These are phyloP conservation scores for Phaeolepiota aurea DNA, from an alignment of 768 basidiomycete species.

Conservation along the genomic window DNA sequence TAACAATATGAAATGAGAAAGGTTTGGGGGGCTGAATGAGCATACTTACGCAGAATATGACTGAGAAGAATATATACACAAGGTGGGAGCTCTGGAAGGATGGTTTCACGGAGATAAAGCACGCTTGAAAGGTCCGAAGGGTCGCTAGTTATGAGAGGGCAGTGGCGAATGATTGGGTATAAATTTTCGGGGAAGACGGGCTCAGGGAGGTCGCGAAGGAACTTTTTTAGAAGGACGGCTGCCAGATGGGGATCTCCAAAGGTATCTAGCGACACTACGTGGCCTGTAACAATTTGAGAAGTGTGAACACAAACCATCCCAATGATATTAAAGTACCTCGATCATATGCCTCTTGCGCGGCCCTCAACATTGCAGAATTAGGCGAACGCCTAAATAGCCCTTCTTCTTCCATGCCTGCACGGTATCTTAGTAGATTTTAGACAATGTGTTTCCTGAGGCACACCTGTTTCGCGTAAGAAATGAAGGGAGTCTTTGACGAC, in stretches of 20 bases:
- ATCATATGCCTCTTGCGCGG: constrained; percentile 81
- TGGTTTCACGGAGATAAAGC: constrained; percentile 56
- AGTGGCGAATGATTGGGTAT: constrained; percentile 58
- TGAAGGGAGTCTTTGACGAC: constrained; percentile 71
- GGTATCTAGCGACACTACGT: constrained; percentile 69
- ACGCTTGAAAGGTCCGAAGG: constrained; percentile 49
- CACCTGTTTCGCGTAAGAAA: constrained; percentile 57
- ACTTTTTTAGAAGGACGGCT: constrained; percentile 82
- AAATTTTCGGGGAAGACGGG: constrained; percentile 69
- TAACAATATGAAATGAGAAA: constrained; percentile 17
- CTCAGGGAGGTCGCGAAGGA: constrained; percentile 69
- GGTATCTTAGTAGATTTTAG: constrained; percentile 8
- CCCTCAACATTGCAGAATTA: constrained; percentile 55
- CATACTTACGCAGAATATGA: constrained; percentile 49
- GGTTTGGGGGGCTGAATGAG: neutral
- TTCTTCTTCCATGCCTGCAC: constrained; percentile 54
- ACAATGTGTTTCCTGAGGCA: neutral
- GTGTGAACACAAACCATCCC: constrained; percentile 3
- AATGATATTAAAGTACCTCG: constrained; percentile 36
- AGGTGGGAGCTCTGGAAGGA: constrained; percentile 61
- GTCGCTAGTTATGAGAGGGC: constrained; percentile 50
- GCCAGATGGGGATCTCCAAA: constrained; percentile 76
- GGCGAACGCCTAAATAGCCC: constrained; percentile 84
- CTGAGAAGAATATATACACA: constrained; percentile 72
- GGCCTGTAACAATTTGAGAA: constrained; percentile 32